Evolutionary conservation across 306 rosid species (phyloP).

Genomic region (Delonix regia): DNA sequence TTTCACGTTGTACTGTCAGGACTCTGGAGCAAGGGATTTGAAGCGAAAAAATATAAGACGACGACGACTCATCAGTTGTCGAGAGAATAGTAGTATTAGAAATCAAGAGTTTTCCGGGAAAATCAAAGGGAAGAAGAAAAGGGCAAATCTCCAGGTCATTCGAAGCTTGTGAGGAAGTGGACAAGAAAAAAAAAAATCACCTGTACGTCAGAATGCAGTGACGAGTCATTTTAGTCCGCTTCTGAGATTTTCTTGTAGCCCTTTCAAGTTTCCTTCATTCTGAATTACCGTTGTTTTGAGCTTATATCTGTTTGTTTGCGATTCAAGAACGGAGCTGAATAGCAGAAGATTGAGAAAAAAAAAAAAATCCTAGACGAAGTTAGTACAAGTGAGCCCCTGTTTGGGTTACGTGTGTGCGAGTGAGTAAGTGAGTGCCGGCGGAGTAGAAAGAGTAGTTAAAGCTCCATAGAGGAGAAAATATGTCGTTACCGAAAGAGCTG

Average conservation of each 20-base stretch:
- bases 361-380: background rate
- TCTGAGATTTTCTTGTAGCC: background rate
- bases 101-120: conserved; percentile 24
- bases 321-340: background rate
- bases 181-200: background rate
- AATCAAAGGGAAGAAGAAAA: background rate
- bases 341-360: background rate
- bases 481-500: conserved; percentile 64
- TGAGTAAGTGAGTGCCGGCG: background rate
- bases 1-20: conserved; percentile 34
- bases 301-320: background rate
- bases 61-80: background rate
- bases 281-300: conserved; percentile 7
- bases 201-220: background rate
- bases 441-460: background rate
- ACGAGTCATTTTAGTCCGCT: background rate
- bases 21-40: background rate
- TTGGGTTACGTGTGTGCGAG: background rate
- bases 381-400: background rate
- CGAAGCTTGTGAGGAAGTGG: background rate
- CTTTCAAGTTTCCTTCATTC: background rate
- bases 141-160: background rate
- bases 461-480: conserved; percentile 8
- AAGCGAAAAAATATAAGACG: background rate
- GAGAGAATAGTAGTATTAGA: background rate